A percentile compares a stretch with the other conserved stretches of the same genome.
Conservation (phyloP, 2,329 filamentous ascomycete genomes). For the Fusarium lateritium region DNA sequence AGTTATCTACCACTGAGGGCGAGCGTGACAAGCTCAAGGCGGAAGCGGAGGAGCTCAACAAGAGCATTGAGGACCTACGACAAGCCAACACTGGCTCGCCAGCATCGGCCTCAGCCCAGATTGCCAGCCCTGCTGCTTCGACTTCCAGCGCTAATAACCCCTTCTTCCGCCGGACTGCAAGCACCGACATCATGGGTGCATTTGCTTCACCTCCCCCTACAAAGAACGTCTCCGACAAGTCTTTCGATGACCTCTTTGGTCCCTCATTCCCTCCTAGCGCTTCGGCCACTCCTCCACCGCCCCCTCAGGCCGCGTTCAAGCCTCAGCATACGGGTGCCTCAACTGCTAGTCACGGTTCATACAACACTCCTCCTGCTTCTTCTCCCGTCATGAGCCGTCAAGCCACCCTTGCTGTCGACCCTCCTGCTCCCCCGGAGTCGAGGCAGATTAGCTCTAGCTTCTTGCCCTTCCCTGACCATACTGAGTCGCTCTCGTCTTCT, state of each 20-base stretch:
- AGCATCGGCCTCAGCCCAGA: conserved; percentile 61
- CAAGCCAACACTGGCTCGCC: conserved; percentile 68
- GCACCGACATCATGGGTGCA: conserved; percentile 71
- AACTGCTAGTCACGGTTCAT: conserved; percentile 66
- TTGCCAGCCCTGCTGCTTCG: conserved; percentile 79
- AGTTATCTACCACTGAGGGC: conserved; percentile 88
- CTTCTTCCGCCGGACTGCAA: conserved; percentile 84
- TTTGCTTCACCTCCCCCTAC: conserved; percentile 64
- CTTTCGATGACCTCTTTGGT: conserved; percentile 91
- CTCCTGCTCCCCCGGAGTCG: conserved; percentile 76
- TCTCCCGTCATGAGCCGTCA: conserved; percentile 75
- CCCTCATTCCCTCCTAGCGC: conserved; percentile 69
- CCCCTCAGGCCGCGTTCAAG: conserved; percentile 59
- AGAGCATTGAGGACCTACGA: conserved; percentile 72
- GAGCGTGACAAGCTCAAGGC: conserved; percentile 90
- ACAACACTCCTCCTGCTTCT: conserved; percentile 70
- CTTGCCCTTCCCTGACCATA: conserved; percentile 76
- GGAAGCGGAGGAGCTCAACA: conserved; percentile 80
- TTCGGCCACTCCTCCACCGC: conserved; percentile 61
- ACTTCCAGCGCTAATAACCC: conserved; percentile 88
- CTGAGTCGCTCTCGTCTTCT: conserved; percentile 81
- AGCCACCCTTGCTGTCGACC: conserved; percentile 70
- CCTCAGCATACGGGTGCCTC: conserved; percentile 72
- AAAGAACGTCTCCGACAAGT: conserved; percentile 71
- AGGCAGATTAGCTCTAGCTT: conserved; percentile 84